Base-by-base conservation (phyloP, 441 rosid genomes). In the Aquilaria agallochum region DNA sequence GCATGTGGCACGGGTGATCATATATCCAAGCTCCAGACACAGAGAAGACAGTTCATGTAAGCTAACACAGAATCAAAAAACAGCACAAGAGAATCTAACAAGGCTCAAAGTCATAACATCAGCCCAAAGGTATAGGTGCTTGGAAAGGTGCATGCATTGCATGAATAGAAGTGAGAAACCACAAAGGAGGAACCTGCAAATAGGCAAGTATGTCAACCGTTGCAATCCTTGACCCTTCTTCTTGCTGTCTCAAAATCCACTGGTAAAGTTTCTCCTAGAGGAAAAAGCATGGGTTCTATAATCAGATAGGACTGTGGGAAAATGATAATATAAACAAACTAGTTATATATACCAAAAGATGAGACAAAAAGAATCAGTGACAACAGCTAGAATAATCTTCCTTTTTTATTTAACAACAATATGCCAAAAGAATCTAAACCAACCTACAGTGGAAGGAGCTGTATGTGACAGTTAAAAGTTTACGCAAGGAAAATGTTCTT, bases 221-320 rank as follows among this genome's bases (percentile, higher is more conserved):
- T 31, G 89, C 50, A 54, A 72, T 75, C 77, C 83, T 78, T 34
- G 80, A 71, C 65, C 89, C 89, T 69, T 80, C 83, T 63, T 83
- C 85, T 73, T 79, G 77, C 70, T 83, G 78, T 64, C 87, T 78
- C 76, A 83, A 63, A 56, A 86, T 76, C 89, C 92, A 86, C 27
- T 83, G 89, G 61, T 76, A 79, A 46, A 86, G 76, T 64, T 86
- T 86, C 72, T 86, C 92, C 92, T 86, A 59, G 34, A 20, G 40
- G 48, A 47, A 20, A 20, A 58, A 62, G 3, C 56, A 52, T 50
- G 8, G 7, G 15, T 20, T 20, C 27, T 7, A 40, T 5, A 40
- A 40, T 40, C 9, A 40, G 45, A 40, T 40, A 40, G 27, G 27
- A 20, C 27, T 20, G 27, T 1, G 27, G 27, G 27, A 20, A 20